A percentile compares a stretch with the other conserved stretches of the same genome.
Evolutionary conservation across 176 grass and related monocot genomes (phyloP).

Genomic region (Avena eriantha): DNA sequence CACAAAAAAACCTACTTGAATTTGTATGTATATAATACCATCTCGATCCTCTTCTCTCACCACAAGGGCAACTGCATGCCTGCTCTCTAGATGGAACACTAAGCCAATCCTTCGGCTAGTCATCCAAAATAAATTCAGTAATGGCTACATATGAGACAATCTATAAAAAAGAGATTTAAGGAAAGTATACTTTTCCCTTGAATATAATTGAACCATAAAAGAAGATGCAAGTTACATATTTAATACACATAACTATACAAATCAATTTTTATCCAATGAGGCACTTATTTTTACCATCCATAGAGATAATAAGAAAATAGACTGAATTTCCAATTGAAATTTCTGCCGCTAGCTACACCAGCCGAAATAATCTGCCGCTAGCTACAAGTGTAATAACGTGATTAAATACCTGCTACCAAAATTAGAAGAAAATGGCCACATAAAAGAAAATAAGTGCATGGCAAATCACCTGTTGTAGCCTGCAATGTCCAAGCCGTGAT

Average conservation of each 20-base stretch:
- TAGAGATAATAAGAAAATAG: slow-evolving; percentile 7
- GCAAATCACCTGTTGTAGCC: neutral
- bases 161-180: slow-evolving; percentile 37
- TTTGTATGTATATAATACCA: too few relatives aligned
- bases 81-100: slow-evolving; percentile 89
- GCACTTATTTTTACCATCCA: neutral
- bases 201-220: neutral
- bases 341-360: neutral
- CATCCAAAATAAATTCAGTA: slow-evolving; percentile 88
- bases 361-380: neutral
- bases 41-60: slow-evolving; percentile 44
- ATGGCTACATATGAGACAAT: slow-evolving; percentile 82
- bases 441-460: neutral
- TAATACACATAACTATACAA: slow-evolving; percentile 10
- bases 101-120: slow-evolving; percentile 82
- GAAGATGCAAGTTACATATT: neutral
- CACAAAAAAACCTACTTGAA: too few relatives aligned
- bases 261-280: neutral
- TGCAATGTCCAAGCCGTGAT: neutral
- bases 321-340: neutral
- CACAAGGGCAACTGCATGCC: slow-evolving; percentile 36
- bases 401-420: neutral
- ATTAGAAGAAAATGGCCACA: neutral
- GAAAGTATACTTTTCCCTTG: slow-evolving; percentile 23
- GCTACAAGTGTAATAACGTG: neutral